Evolutionary conservation across 306 rosid genomes (phyloP).

Genomic region (Canavalia gladiata): DNA sequence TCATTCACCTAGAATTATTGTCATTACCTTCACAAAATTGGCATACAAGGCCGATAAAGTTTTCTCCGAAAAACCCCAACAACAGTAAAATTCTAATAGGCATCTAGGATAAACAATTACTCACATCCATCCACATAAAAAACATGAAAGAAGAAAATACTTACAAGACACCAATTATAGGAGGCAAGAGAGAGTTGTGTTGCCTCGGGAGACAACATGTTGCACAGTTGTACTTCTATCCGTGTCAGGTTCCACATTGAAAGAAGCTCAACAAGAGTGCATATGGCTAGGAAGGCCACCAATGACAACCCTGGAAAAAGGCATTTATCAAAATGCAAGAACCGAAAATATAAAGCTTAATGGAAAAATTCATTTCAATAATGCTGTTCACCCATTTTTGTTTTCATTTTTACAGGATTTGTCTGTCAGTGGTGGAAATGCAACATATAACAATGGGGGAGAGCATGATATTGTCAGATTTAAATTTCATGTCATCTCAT

Average conservation of each 20-base stretch:
- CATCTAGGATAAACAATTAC: slow-evolving; percentile 29
- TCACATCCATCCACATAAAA: slow-evolving; percentile 28
- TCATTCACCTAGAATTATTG: slow-evolving; percentile 16
- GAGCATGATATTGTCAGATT: slow-evolving; percentile 25
- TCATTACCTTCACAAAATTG: slow-evolving; percentile 37
- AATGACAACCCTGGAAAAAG: slow-evolving; percentile 70
- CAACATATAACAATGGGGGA: slow-evolving; percentile 23
- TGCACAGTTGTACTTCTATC: slow-evolving; percentile 92
- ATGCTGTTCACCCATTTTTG: slow-evolving; percentile 10
- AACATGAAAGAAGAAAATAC: slow-evolving; percentile 46
- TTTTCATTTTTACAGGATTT: slow-evolving; percentile 22
- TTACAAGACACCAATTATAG: slow-evolving; percentile 83
- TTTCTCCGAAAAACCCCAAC: no score
- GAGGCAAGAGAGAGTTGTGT: slow-evolving; percentile 84
- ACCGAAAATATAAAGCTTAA: slow-evolving; percentile 35
- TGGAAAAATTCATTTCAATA: slow-evolving; percentile 29
- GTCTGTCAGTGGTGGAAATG: slow-evolving; percentile 30
- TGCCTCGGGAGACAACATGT: slow-evolving; percentile 94
- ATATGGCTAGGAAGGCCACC: slow-evolving; percentile 71
- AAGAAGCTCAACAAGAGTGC: slow-evolving; percentile 84
- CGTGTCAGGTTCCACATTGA: slow-evolving; percentile 99
- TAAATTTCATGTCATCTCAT: slow-evolving; percentile 13
- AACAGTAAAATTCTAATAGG: slow-evolving; percentile 1
- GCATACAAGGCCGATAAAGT: not conserved
- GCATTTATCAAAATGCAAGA: slow-evolving; percentile 47